Evolutionary conservation across 495 filamentous ascomycete genomes (phyloP), one percentile per base, ranked within the genome.

Genomic region (Patellaria atrata): DNA sequence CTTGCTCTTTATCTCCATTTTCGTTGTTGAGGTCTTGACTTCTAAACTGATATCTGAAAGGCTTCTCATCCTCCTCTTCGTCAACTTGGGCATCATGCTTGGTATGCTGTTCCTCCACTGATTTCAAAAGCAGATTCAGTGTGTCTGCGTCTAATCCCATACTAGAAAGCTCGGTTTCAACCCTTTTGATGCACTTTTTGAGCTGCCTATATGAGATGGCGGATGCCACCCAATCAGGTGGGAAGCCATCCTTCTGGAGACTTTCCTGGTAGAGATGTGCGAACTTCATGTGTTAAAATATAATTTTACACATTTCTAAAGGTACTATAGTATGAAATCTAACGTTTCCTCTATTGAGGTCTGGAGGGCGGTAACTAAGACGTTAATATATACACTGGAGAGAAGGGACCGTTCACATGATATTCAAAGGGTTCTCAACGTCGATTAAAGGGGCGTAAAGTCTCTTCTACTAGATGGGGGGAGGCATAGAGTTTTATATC

Each of bases 171-270:
- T 82, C 77, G 26, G 57, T 50, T 33, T 70, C 52, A 47, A 83
- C 67, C 50, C 69, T 71, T 43, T 75, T 77, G 47, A 83, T 68
- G 53, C 77, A 70, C 54, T 81, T 83, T 53, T 83, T 83, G 35
- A 83, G 69, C 44, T 78, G 66, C 22, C 68, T 60, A 51, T 83
- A 83, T 30, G 73, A 74, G 37, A 83, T 76, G 12, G 78, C 77
- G 27, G 65, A 68, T 11, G 73, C 65, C 4, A 77, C 63, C 78
- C 79, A 82, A 46, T 72, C 66, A 22, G 61, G 57, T 0, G 78
- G 78, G 50, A 53, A 62, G 41, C 57, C 62, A 39, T 73, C 71
- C 37, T 54, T 61, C 33, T 63, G 46, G 22, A 83, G 59, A 30
- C 62, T 61, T 44, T 71, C 62, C 38, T 69, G 60, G 49, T 75